Percentiles rank a stretch among this genome's conserved stretches.
Conservation (phyloP, 371 early-diverging fungal genomes). For the Circinella umbellata region DNA sequence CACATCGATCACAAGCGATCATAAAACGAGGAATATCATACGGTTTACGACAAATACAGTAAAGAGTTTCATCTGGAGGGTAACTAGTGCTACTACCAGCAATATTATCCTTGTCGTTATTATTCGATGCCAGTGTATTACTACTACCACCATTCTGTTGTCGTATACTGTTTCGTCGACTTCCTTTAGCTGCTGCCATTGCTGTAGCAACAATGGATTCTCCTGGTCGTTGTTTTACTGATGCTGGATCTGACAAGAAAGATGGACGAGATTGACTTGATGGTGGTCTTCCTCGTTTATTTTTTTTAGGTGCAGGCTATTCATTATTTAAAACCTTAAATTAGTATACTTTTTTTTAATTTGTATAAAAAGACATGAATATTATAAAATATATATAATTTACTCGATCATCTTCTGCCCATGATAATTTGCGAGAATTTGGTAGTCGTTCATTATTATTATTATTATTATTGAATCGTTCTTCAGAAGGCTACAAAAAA, state of each 20-base stretch:
- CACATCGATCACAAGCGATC: conserved; percentile 71
- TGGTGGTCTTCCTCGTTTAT: conserved; percentile 13
- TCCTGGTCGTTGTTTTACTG: conserved; percentile 2
- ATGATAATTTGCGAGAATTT: conserved; percentile 4
- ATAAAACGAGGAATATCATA: conserved; percentile 63
- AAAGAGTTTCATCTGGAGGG: conserved; percentile 29
- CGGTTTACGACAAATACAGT: conserved; percentile 61
- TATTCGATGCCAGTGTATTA: neutral
- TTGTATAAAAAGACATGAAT: neutral
- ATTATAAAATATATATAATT: neutral
- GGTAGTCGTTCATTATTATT: neutral
- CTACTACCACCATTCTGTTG: neutral
- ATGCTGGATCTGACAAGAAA: neutral
- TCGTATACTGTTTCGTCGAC: conserved; percentile 16
- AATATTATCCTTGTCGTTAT: neutral
- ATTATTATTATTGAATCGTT: neutral
- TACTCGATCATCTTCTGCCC: conserved; percentile 25
- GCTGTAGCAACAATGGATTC: conserved; percentile 15
- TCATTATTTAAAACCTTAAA: neutral
- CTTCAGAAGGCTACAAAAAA: conserved; percentile 1
- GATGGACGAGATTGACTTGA: conserved; percentile 3
- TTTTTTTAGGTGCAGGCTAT: conserved; percentile 19
- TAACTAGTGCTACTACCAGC: neutral
- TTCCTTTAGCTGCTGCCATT: conserved; percentile 13
- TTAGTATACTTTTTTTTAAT: neutral